A percentile compares a stretch with the other conserved stretches of the same genome.
phyloP scores from a whole-genome alignment of 495 filamentous ascomycete species.

The Penicillium soppii region DNA sequence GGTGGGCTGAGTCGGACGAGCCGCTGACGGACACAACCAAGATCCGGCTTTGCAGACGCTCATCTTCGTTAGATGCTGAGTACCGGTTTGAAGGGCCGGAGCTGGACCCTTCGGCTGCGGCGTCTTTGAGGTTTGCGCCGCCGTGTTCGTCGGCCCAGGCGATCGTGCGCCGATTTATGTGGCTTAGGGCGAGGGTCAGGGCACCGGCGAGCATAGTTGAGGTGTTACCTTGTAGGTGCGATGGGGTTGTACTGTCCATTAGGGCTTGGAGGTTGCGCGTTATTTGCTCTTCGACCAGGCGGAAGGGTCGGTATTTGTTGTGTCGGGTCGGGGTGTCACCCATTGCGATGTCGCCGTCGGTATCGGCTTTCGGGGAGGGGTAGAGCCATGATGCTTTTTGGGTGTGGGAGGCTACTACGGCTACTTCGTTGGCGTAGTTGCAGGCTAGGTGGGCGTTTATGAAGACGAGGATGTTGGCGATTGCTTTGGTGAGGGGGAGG shows the following conservation, averaged over 20 bases:
- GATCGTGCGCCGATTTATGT: slow-evolving; percentile 69
- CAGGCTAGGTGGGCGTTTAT: slow-evolving; percentile 93
- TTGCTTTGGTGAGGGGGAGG: slow-evolving; percentile 79
- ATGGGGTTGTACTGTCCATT: slow-evolving; percentile 60
- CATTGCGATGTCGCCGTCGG: slow-evolving; percentile 41
- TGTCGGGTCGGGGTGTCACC: slow-evolving; percentile 10
- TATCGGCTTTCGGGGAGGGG: slow-evolving; percentile 41
- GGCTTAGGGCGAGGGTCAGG: slow-evolving; percentile 80
- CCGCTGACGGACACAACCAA: slow-evolving; percentile 82
- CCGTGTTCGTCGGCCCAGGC: slow-evolving; percentile 48
- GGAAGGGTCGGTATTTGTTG: slow-evolving; percentile 94
- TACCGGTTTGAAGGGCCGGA: slow-evolving; percentile 30
- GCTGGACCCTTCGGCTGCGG: slow-evolving; percentile 24
- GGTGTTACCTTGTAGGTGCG: slow-evolving; percentile 58
- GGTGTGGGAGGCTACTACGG: slow-evolving; percentile 85
- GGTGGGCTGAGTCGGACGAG: slow-evolving; percentile 76
- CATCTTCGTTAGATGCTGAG: slow-evolving; percentile 35
- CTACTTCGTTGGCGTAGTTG: slow-evolving; percentile 88
- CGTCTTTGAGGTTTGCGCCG: slow-evolving; percentile 33
- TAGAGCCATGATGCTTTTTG: slow-evolving; percentile 88
- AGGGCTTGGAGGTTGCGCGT: slow-evolving; percentile 67
- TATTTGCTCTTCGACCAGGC: slow-evolving; percentile 76
- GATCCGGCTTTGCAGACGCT: slow-evolving; percentile 75
- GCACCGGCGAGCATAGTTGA: slow-evolving; percentile 88
- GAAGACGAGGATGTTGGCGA: slow-evolving; percentile 92